Evolutionary conservation across 345 rosid species (phyloP), one percentile per base, ranked within the genome.

Genomic region (Alliaria petiolata): DNA sequence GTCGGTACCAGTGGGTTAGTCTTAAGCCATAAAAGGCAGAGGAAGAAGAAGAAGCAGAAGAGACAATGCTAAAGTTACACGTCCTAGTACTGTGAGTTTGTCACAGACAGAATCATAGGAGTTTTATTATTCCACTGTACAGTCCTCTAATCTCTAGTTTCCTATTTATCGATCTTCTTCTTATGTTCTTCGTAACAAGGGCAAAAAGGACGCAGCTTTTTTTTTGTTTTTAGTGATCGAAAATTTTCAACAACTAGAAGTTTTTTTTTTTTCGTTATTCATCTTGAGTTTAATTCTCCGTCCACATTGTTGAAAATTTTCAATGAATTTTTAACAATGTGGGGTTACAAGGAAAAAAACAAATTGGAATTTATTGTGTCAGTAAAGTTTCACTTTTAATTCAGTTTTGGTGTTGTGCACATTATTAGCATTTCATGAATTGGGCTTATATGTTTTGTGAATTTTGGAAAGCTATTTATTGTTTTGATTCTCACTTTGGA

Each of bases 1-100:
- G 95, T 50, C 85, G 85, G 8, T 88, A 86, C 84, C 67, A 84
- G 57, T 88, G 93, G 93, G 52, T 86, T 79, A 77, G 59, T 19
- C 63, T 88, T 38, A 82, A 82, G 65, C 86, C 76, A n/a, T 76
- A 62, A 75, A 44, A 31, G 3, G 17, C 17, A 4, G 12, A 35
- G 42, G 25, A 42, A 14, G 38, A 40, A 25, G 67, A 47, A 51
- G 40, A 31, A 26, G 33, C 19, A 68, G 36, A 56, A n/a, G 45
- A 44, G 45, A 39, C 15, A 10, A 54, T 62, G 76, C 70, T 63
- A 53, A 54, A 45, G 65, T 72, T 55, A 72, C 70, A 64, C 65
- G 70, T 72, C 16, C 4, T 72, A 15, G 56, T 72, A 53, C 46
- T 63, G 39, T 72, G 70, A 62, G 39, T 53, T 66, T 62, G 56